Conservation (phyloP, 768 basidiomycete species). For the Sporobolomyces roseus region DNA sequence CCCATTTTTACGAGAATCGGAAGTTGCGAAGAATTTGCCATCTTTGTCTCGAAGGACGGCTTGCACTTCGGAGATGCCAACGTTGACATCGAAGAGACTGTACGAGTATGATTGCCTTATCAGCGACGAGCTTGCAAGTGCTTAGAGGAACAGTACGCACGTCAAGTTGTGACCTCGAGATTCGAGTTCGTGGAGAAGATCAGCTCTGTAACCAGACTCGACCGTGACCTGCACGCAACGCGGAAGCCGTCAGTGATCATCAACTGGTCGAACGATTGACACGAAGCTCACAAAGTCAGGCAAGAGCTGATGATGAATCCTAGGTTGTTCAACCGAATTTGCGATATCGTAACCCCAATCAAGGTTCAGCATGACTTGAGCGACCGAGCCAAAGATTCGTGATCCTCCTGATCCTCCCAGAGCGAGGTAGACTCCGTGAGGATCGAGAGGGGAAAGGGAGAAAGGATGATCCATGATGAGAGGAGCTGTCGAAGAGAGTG, state of each 20-base stretch:
- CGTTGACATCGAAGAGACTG: conserved; percentile 63
- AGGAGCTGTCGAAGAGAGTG: conserved; percentile 78
- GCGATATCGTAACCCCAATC: conserved; percentile 78
- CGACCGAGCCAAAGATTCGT: conserved; percentile 71
- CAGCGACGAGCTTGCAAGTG: too few relatives aligned
- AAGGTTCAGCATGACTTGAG: conserved; percentile 67
- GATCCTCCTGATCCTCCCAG: conserved; percentile 85
- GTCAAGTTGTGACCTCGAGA: conserved; percentile 68
- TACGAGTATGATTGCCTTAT: neutral
- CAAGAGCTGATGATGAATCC: conserved; percentile 81
- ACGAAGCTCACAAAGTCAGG: conserved; percentile 53
- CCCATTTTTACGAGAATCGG: conserved; percentile 41
- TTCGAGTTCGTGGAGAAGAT: conserved; percentile 59
- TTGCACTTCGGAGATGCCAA: conserved; percentile 74
- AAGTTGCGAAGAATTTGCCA: conserved; percentile 32
- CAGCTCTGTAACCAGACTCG: conserved; percentile 61
- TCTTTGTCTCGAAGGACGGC: conserved; percentile 46
- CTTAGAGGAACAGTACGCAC: conserved; percentile 50
- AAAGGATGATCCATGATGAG: conserved; percentile 66
- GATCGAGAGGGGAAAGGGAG: conserved; percentile 31
- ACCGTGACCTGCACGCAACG: conserved; percentile 53
- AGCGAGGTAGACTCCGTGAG: conserved; percentile 67
- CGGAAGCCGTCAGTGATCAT: neutral
- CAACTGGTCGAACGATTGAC: neutral
- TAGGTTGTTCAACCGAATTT: conserved; percentile 73